A percentile compares a stretch with the other conserved stretches of the same genome.
phyloP scores from a whole-genome alignment of 805 yeast genomes.

The Saturnispora ahearnii region DNA sequence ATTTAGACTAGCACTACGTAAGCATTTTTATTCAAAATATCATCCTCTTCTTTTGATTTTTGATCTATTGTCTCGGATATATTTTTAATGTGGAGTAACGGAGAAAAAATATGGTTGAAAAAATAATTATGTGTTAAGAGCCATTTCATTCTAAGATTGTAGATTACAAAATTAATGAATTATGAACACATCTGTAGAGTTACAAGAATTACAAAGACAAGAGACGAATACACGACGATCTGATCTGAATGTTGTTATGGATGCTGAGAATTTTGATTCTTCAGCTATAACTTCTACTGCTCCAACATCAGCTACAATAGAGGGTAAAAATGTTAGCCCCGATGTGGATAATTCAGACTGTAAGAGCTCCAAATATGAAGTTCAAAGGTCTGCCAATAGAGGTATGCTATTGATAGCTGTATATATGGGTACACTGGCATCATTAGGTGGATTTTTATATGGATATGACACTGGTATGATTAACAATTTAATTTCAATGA shows the following conservation, averaged over 20 bases:
- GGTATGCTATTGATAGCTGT: constrained; percentile 44
- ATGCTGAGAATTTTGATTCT: background rate
- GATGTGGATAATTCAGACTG: background rate
- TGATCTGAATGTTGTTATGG: background rate
- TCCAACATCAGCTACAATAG: background rate
- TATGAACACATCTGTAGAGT: background rate
- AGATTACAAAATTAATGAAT: background rate
- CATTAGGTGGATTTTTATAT: constrained; percentile 83
- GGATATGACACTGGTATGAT: constrained; percentile 88
- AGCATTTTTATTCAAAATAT: background rate
- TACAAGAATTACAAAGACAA: background rate
- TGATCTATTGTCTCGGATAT: background rate
- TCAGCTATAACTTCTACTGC: background rate
- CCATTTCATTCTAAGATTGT: background rate
- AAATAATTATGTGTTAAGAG: background rate
- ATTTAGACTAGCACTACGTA: background rate
- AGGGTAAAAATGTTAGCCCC: background rate
- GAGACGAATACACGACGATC: background rate
- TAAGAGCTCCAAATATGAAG: background rate
- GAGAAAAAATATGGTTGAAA: background rate
- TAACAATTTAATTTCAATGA: constrained; percentile 72
- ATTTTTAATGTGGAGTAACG: background rate
- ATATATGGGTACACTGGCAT: constrained; percentile 70
- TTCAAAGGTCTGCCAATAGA: background rate
- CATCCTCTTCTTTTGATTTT: background rate